Evolutionary conservation across 2,329 filamentous ascomycete genomes (phyloP).

Genomic region (Alternaria solani): DNA sequence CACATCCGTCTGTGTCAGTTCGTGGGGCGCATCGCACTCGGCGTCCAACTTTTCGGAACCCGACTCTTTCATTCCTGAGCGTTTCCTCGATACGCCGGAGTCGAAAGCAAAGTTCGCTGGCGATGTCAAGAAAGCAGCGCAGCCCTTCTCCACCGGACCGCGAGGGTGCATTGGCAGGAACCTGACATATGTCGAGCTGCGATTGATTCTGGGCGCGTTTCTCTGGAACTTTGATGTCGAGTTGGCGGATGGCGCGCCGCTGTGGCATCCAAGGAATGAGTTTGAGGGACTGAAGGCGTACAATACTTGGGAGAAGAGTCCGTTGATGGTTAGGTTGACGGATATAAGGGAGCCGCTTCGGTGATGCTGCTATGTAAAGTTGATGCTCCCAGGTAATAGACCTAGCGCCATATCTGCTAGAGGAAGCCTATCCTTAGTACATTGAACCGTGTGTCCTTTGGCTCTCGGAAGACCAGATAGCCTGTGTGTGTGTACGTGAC

Average conservation of each 20-base stretch:
- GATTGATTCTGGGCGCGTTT: conserved; percentile 41
- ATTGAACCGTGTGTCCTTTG: not conserved
- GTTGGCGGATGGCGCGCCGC: conserved; percentile 38
- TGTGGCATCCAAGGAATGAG: conserved; percentile 41
- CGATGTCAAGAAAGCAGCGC: conserved; percentile 42
- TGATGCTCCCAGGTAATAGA: too few species aligned
- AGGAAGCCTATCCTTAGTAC: too few species aligned
- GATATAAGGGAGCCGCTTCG: conserved; percentile 36
- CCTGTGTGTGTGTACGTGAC: not conserved
- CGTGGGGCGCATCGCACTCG: conserved; percentile 42
- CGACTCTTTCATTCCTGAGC: conserved; percentile 46
- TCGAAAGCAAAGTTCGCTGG: conserved; percentile 21
- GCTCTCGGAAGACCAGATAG: too few species aligned
- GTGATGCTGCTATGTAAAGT: not conserved
- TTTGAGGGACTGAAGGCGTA: conserved; percentile 40
- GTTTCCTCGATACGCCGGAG: conserved; percentile 40
- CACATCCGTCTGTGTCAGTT: conserved; percentile 39
- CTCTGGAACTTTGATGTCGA: conserved; percentile 49
- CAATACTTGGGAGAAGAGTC: conserved; percentile 48
- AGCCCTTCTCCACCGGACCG: conserved; percentile 44
- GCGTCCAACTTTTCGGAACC: conserved; percentile 44
- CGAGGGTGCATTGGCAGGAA: conserved; percentile 44
- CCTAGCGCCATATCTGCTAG: not conserved
- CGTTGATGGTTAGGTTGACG: conserved; percentile 42
- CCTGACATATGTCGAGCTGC: conserved; percentile 48